A percentile compares a stretch with the other conserved stretches of the same genome.
These are phyloP conservation scores for Chaetoscypha palmicola DNA, from an alignment of 2,329 filamentous ascomycete genomes.

Conservation along the genomic window DNA sequence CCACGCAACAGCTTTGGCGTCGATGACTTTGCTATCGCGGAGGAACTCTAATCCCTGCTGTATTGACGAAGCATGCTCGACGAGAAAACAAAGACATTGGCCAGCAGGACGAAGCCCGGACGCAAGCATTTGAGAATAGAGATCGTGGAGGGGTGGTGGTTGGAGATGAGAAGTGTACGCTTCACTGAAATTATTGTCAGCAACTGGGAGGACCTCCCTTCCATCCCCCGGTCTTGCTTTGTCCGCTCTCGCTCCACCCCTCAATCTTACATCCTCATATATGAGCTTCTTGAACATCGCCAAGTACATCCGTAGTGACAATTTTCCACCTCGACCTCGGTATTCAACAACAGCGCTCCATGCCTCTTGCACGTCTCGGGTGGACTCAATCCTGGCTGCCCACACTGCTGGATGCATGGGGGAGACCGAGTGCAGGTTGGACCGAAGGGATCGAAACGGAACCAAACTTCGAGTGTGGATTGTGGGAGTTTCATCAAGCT, in stretches of 20 bases:
- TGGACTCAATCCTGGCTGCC: constrained; percentile 51
- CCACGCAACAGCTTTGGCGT: constrained; percentile 14
- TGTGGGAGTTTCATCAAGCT: constrained; percentile 45
- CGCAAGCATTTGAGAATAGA: constrained; percentile 53
- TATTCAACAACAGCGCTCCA: constrained; percentile 40
- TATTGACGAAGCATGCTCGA: constrained; percentile 45
- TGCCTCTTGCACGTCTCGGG: constrained; percentile 54
- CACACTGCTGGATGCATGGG: constrained; percentile 32
- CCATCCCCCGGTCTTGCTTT: constrained; percentile 51
- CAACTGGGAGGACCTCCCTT: constrained; percentile 46
- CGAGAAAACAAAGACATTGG: constrained; percentile 46
- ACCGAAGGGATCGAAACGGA: constrained; percentile 4
- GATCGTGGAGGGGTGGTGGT: constrained; percentile 50
- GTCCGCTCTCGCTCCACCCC: constrained; percentile 18
- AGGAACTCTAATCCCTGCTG: constrained; percentile 45
- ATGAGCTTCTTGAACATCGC: constrained; percentile 55
- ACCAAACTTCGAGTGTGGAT: constrained; percentile 44
- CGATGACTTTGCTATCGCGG: constrained; percentile 33
- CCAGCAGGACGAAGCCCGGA: constrained; percentile 42
- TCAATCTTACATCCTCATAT: constrained; percentile 29
- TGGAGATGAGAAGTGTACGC: constrained; percentile 56
- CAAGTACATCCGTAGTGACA: constrained; percentile 43
- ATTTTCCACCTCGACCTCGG: constrained; percentile 32
- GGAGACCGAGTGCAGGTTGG: not conserved
- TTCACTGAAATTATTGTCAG: constrained; percentile 53